Evolutionary conservation across 202 grass and related monocot genomes (phyloP), one percentile per base, ranked within the genome.

Genomic region (Zizania palustris): DNA sequence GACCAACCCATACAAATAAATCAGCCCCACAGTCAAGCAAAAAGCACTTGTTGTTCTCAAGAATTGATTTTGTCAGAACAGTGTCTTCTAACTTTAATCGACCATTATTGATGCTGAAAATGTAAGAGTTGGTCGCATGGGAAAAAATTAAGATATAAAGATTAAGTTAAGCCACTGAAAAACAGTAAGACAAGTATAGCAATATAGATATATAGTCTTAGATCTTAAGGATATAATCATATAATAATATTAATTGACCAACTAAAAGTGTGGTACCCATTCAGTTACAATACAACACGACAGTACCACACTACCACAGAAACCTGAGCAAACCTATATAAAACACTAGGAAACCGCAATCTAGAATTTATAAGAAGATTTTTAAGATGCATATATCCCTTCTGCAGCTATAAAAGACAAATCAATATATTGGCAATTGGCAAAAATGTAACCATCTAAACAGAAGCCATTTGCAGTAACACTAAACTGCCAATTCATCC

Each of bases 21-120:
- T 98, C 91, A 50, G 91, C 74, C 41, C 89, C 95, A 65, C 87
- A 98, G 74, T 98, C 94, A 79, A 97, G 81, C 79, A 97, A 86
- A 86, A 93, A 93, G 45, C 94, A 97, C 80, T 93, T 92, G 55
- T 85, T 92, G 60, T 83, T 93, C 73, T 90, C 91, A 57, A 97
- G 73, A 79, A 88, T 49, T 85, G 89, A 86, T 84, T 93, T 92
- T 84, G 85, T 71, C 77, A 93, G 73, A 64, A 63, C 61, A 44
- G 8, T 59, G 61, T 88, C 88, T 74, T 92, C 91, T 71, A 85
- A 80, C 21, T 81, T 98, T 59, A 92, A 50, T 72, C 92, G 81
- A 63, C 85, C 94, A 77, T 86, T 84, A 68, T 62, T 82, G 77
- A 93, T 81, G 77, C 94, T 97, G 81, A 71, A 88, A 85, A 80